These are phyloP conservation scores for Oryza glumipatula DNA, from an alignment of 176 grass and related monocot species.

Conservation along the genomic window DNA sequence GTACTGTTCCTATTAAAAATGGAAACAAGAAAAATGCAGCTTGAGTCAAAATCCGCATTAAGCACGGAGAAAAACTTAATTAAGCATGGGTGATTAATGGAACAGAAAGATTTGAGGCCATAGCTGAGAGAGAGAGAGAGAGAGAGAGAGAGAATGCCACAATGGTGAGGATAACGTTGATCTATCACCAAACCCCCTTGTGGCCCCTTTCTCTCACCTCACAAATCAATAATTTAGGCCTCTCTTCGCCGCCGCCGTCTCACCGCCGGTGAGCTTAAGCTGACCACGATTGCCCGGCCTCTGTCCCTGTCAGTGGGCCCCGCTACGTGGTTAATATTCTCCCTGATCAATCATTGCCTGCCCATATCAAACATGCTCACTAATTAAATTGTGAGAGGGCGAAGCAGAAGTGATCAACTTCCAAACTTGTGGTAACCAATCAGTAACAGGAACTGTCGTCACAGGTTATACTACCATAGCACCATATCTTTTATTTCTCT, in stretches of 20 bases:
- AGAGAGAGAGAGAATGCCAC: not conserved
- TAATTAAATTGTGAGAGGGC: not conserved
- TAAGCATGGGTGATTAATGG: not conserved
- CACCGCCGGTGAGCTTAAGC: slow-evolving; percentile 34
- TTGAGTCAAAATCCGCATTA: not conserved
- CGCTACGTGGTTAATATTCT: not conserved
- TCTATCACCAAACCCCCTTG: slow-evolving; percentile 38
- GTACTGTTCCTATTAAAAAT: not conserved
- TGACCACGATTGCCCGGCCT: not conserved
- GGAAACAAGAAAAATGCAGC: not conserved
- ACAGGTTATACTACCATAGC: no score
- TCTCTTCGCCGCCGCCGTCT: no score
- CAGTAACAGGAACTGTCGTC: not conserved
- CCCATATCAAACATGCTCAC: not conserved
- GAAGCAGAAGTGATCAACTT: not conserved
- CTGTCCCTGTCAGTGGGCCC: slow-evolving; percentile 8
- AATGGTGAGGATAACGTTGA: slow-evolving; percentile 37
- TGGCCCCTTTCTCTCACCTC: not conserved
- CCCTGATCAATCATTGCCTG: slow-evolving; percentile 22
- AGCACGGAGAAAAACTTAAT: not conserved
- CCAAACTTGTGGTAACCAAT: not conserved
- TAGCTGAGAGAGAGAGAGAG: no score
- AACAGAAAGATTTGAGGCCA: not conserved
- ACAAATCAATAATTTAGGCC: slow-evolving; percentile 15
- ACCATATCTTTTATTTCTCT: no score